phyloP scores from a whole-genome alignment of 805 yeast genomes.

The Pichia thaimueangensis region DNA sequence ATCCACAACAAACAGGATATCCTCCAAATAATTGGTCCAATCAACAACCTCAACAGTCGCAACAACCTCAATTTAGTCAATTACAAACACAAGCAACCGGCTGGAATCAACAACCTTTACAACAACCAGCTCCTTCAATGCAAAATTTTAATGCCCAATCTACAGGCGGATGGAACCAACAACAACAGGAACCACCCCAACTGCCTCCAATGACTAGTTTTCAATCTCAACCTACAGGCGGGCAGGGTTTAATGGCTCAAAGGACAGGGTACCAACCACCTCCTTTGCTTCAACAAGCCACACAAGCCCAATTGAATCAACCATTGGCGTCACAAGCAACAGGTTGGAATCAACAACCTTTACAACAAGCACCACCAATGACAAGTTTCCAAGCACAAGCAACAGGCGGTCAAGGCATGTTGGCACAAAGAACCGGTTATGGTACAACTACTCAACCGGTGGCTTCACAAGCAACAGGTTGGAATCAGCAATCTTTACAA shows the following conservation, averaged over 20 bases:
- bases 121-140: constrained; percentile 7
- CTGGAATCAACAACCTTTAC: constrained; percentile 16
- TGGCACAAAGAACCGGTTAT: constrained; percentile 12
- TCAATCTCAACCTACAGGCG: constrained; percentile 16
- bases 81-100: constrained; percentile 37
- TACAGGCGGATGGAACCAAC: constrained; percentile 37
- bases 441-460: constrained; percentile 16
- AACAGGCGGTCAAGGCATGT: constrained; percentile 14
- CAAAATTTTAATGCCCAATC: constrained; percentile 28
- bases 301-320: constrained; percentile 5
- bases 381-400: constrained; percentile 24
- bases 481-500: constrained; percentile 17
- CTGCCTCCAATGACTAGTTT: constrained; percentile 24
- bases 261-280: constrained; percentile 13
- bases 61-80: constrained; percentile 22
- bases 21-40: constrained; percentile 19
- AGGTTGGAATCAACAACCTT: constrained; percentile 31
- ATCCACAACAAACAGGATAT: constrained; percentile 22
- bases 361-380: constrained; percentile 16
- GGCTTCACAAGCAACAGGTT: constrained; percentile 36
- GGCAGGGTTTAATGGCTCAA: background rate
- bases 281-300: constrained; percentile 7
- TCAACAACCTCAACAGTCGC: constrained; percentile 6
- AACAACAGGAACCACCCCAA: constrained; percentile 16
- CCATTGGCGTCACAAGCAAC: constrained; percentile 32